Conservation (phyloP, 805 yeast genomes). For the Metschnikowia noctiluminum region DNA sequence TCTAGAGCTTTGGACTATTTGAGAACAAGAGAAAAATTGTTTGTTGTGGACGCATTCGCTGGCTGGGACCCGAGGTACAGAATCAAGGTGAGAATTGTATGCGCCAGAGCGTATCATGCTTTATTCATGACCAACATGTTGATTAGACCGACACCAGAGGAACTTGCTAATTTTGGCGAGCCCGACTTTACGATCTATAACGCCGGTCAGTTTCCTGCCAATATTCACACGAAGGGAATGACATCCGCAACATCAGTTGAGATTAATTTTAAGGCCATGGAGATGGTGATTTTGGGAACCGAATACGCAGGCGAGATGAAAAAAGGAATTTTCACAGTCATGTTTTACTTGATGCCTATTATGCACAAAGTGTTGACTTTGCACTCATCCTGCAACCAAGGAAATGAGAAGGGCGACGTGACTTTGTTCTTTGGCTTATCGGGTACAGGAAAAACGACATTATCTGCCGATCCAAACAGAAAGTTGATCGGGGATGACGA, state of each 20-base stretch:
- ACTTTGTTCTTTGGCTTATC: slow-evolving; percentile 94
- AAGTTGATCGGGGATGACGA: slow-evolving; percentile 96
- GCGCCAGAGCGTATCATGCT: slow-evolving; percentile 99
- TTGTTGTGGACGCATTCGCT: slow-evolving; percentile 93
- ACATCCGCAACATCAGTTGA: slow-evolving; percentile 93
- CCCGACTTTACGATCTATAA: slow-evolving; percentile 98
- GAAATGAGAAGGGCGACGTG: slow-evolving; percentile 74
- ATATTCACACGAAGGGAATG: slow-evolving; percentile 95
- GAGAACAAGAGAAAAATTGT: slow-evolving; percentile 91
- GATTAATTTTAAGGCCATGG: slow-evolving; percentile 95
- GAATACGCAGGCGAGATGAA: slow-evolving; percentile 99
- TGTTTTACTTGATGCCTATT: slow-evolving; percentile 98
- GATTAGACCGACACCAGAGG: slow-evolving; percentile 91
- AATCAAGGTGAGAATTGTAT: slow-evolving; percentile 89
- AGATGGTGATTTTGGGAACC: slow-evolving; percentile 97
- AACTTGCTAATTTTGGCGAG: slow-evolving; percentile 84
- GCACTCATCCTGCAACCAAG: slow-evolving; percentile 95
- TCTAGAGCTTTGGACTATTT: slow-evolving; percentile 96
- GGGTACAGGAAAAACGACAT: slow-evolving; percentile 97
- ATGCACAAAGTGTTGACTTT: slow-evolving; percentile 86
- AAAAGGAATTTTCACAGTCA: slow-evolving; percentile 97
- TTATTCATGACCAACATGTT: slow-evolving; percentile 97
- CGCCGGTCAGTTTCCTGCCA: slow-evolving; percentile 99
- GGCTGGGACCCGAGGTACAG: slow-evolving; percentile 99
- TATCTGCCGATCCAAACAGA: slow-evolving; percentile 94